phyloP scores from a whole-genome alignment of 805 yeast species.

The Ogataea pilisensis region DNA sequence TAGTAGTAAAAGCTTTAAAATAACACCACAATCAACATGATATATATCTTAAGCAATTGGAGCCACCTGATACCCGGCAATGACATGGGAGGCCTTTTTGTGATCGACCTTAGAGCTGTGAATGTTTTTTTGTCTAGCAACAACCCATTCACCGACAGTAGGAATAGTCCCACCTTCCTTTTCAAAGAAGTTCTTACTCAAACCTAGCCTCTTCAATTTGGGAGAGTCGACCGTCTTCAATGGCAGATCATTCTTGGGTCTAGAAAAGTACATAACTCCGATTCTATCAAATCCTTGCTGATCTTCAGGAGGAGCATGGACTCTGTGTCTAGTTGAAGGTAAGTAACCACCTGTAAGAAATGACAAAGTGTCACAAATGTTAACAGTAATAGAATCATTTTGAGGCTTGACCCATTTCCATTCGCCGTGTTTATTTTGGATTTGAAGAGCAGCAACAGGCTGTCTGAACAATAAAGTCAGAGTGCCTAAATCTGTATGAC shows the following conservation, averaged over 20 bases:
- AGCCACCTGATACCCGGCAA: conserved; percentile 9
- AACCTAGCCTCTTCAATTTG: conserved; percentile 28
- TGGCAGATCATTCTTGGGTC: conserved; percentile 31
- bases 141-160: conserved; percentile 15
- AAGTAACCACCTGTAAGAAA: conserved; percentile 36
- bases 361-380: conserved; percentile 34
- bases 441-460: conserved; percentile 35
- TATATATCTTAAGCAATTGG: conserved; percentile 1
- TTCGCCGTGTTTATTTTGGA: conserved; percentile 29
- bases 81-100: conserved; percentile 5
- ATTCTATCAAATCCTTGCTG: conserved; percentile 28
- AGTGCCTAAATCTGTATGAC: conserved; percentile 37
- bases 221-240: conserved; percentile 33
- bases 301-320: conserved; percentile 34
- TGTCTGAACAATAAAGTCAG: conserved; percentile 34
- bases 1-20: no score
- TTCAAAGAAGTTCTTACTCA: conserved; percentile 22
- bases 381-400: conserved; percentile 31
- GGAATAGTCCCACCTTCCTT: conserved; percentile 5
- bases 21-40: no score
- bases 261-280: conserved; percentile 34
- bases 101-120: conserved; percentile 7
- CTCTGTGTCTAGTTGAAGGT: conserved; percentile 34
- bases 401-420: conserved; percentile 36
- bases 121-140: conserved; percentile 12